Base-by-base conservation (phyloP, 2,329 filamentous ascomycete species). In the Harringtonia lauricola region DNA sequence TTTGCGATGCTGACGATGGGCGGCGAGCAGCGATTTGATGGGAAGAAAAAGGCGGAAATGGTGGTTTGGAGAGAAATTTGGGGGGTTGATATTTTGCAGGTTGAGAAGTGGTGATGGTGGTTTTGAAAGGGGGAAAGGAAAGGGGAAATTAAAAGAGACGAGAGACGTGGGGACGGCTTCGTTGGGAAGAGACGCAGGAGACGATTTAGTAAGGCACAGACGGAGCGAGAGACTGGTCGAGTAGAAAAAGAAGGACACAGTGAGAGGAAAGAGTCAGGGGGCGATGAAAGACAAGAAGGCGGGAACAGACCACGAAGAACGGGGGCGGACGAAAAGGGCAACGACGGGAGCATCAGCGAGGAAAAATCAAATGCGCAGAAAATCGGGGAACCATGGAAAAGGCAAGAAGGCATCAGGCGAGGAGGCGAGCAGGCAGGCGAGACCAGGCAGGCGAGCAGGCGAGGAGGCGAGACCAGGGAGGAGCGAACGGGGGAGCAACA, bases 151-250 rank as follows among this genome's bases (percentile, higher is more conserved):
- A 26, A 39, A 42, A 36, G 39, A 29, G 24, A 24, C 46, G 38
- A 39, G 33, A n/a, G 39, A 36, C 46, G 49, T 64, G 66, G 68
- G 66, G 68, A 73, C 70, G 66, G 64, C 64, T 70, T 66, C 65
- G 61, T 64, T 66, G 64, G 58, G 57, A 59, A 54, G 30, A 14
- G 33, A 43, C 33, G 37, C 26, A 31, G 33, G 41, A 28, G 44
- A 41, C n/a, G 28, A 18, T 22, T 35, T 26, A 34, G 36, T 35
- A 43, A 21, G 35, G 19, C 29, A 31, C 18, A 18, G 33, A 36
- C 42, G 42, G 36, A 44, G 30, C 29, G 41, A 39, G 19, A 39
- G 26, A 35, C 12, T 6, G 33, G 9, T 10, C 4, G n/a, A 37
- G 36, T 36, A 37, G 36, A 37, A 37, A 35, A 26, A 21, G 7